Evolutionary conservation across 2,329 filamentous ascomycete species (phyloP), one percentile per base, ranked within the genome.

Genomic region (Colletotrichum neosansevieriae): DNA sequence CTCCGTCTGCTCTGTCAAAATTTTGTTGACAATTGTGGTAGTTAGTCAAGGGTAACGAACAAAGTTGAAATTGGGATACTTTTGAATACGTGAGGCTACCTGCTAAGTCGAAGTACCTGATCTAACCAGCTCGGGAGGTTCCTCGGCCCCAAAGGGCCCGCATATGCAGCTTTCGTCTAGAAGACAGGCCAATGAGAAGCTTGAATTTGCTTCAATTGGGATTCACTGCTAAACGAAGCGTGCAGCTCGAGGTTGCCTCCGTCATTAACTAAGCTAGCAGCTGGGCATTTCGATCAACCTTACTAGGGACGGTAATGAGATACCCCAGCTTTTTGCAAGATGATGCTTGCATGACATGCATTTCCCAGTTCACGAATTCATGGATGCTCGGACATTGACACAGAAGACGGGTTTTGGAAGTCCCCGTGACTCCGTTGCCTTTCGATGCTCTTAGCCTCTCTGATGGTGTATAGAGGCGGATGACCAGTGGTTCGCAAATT

Each of bases 21-120:
- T 56, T 69, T 68, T 69, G 66, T 69, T 69, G 66, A 69, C 66
- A 66, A 66, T 65, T 60, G 21, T 60, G 66, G 66, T 69, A 69
- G 66, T 69, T 53, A 69, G 66, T 69, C 54, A 65, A 45, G 66
- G 65, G 66, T 56, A 54, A 66, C 62, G 40, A 67, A 57, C 29
- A 63, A 29, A 50, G 24, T 45, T 60, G 56, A 60, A 57, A 69
- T 57, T 69, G 42, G 12, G 36, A 47, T 61, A 61, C 58, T 13
- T 61, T 11, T 10, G 5, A 32, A 11, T 24, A 32, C 10, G 36
- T 44, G 58, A 3, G 2, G 2, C 2, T 5, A 6, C 11, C 12
- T 21, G 24, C 19, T 4, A 17, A 10, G 4, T 5, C 3, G 49
- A 45, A 15, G 42, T 65, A 68, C 62, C 38, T 50, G 11, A 15